Evolutionary conservation across 2,329 filamentous ascomycete species (phyloP).

Genomic region (Nannizziopsis arthrosporioides): DNA sequence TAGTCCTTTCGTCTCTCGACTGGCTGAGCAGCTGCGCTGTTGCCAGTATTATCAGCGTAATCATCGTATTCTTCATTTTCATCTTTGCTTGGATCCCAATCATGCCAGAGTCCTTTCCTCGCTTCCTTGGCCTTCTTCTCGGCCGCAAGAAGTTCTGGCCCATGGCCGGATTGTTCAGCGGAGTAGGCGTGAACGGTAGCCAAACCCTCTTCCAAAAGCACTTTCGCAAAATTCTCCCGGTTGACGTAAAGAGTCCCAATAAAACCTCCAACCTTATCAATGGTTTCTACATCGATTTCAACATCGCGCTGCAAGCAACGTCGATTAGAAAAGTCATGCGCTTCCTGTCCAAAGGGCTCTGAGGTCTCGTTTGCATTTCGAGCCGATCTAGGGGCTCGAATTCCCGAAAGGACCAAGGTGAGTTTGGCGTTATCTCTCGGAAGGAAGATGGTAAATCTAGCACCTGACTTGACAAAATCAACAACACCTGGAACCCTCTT

Average conservation of each 20-base stretch:
- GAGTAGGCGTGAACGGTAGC: slow-evolving; percentile 90
- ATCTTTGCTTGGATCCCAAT: slow-evolving; percentile 87
- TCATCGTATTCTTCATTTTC: slow-evolving; percentile 47
- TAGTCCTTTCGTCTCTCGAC: slow-evolving; percentile 70
- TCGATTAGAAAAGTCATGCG: slow-evolving; percentile 77
- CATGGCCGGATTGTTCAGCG: slow-evolving; percentile 87
- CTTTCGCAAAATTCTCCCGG: slow-evolving; percentile 89
- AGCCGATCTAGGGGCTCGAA: slow-evolving; percentile 78
- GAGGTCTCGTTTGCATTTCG: slow-evolving; percentile 67
- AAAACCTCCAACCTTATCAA: slow-evolving; percentile 94
- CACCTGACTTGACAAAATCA: slow-evolving; percentile 96
- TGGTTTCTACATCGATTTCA: slow-evolving; percentile 86
- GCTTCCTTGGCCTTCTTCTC: slow-evolving; percentile 83
- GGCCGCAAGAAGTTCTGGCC: slow-evolving; percentile 72
- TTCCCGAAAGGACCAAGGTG: slow-evolving; percentile 86
- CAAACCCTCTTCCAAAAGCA: slow-evolving; percentile 84
- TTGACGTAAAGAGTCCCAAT: slow-evolving; percentile 90
- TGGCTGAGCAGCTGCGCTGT: slow-evolving; percentile 41
- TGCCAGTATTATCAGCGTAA: slow-evolving; percentile 37
- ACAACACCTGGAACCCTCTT: slow-evolving; percentile 87
- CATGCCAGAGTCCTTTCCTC: slow-evolving; percentile 78
- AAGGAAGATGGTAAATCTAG: slow-evolving; percentile 81
- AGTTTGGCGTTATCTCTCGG: slow-evolving; percentile 89
- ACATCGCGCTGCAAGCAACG: slow-evolving; percentile 89
- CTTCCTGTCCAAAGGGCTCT: slow-evolving; percentile 92